These are phyloP conservation scores for Dioscorea zingiberensis DNA, from an alignment of 106 monocot species.

Conservation along the genomic window DNA sequence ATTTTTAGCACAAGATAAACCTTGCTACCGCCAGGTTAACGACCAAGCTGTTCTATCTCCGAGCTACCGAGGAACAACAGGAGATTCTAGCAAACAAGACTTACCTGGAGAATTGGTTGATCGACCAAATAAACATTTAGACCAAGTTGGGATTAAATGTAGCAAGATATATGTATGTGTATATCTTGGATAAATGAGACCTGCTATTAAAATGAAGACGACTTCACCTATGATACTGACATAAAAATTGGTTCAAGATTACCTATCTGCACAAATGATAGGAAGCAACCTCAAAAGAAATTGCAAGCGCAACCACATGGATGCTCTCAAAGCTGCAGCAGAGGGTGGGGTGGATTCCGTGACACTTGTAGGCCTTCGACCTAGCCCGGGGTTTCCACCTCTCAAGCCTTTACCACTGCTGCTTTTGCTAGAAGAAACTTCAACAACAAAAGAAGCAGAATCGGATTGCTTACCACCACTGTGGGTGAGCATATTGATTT, in stretches of 20 bases:
- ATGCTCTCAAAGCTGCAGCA: slow-evolving; percentile 51
- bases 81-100: too few species aligned
- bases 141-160: too few species aligned
- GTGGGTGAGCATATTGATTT: slow-evolving; percentile 45
- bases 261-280: slow-evolving; percentile 80
- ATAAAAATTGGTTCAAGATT: slow-evolving; percentile 5
- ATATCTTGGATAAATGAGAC: too few species aligned
- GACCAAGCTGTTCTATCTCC: too few species aligned
- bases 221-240: too few species aligned
- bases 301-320: slow-evolving; percentile 90
- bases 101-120: too few species aligned
- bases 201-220: too few species aligned
- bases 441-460: slow-evolving; percentile 31
- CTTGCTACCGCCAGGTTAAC: too few species aligned
- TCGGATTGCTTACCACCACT: slow-evolving; percentile 42
- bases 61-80: too few species aligned
- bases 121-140: too few species aligned
- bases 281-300: slow-evolving; percentile 92
- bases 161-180: too few species aligned
- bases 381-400: slow-evolving; percentile 86
- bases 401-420: slow-evolving; percentile 64
- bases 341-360: slow-evolving; percentile 70
- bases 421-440: slow-evolving; percentile 53
- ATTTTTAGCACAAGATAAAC: too few species aligned
- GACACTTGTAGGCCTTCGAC: slow-evolving; percentile 43